Evolutionary conservation across 2,329 filamentous ascomycete species (phyloP).

Genomic region (Fusarium multiceps): DNA sequence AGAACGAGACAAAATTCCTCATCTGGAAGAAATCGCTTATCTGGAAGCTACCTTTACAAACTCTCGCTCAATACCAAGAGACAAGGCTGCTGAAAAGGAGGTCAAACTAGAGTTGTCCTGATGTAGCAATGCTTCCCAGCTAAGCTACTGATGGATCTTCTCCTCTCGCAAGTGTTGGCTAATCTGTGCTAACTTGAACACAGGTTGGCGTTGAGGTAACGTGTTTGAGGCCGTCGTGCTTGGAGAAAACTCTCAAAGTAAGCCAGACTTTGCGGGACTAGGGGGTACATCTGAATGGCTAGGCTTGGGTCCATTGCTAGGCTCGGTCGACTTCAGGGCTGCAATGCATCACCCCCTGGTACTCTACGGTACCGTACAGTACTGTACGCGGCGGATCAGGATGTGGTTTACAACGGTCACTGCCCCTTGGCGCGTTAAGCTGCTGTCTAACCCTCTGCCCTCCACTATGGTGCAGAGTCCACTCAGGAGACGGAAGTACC

Average conservation of each 20-base stretch:
- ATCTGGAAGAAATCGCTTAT: slow-evolving; percentile 25
- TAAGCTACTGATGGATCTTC: slow-evolving; percentile 17
- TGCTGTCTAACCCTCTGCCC: slow-evolving; percentile 15
- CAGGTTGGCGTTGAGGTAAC: slow-evolving; percentile 25
- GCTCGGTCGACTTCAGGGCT: slow-evolving; percentile 36
- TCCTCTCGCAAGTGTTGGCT: slow-evolving; percentile 25
- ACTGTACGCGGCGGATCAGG: slow-evolving; percentile 12
- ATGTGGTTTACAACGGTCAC: slow-evolving; percentile 37
- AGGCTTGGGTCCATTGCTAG: slow-evolving; percentile 24
- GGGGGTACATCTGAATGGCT: slow-evolving; percentile 32
- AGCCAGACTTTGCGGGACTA: slow-evolving; percentile 30
- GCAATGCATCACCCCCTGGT: slow-evolving; percentile 37
- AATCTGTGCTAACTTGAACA: slow-evolving; percentile 26
- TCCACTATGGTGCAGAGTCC: slow-evolving; percentile 27
- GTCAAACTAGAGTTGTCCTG: slow-evolving; percentile 14
- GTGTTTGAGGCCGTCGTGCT: slow-evolving; percentile 36
- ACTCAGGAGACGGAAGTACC: slow-evolving; percentile 36
- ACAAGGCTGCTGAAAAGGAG: slow-evolving; percentile 40
- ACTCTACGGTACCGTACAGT: background rate
- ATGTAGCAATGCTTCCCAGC: slow-evolving; percentile 5
- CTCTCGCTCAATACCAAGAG: slow-evolving; percentile 11
- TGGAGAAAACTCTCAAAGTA: slow-evolving; percentile 20
- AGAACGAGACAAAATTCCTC: slow-evolving; percentile 29
- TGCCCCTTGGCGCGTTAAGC: slow-evolving; percentile 39
- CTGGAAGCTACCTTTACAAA: slow-evolving; percentile 7